Evolutionary conservation across 306 rosid species (phyloP).

Genomic region (Quercus variabilis): DNA sequence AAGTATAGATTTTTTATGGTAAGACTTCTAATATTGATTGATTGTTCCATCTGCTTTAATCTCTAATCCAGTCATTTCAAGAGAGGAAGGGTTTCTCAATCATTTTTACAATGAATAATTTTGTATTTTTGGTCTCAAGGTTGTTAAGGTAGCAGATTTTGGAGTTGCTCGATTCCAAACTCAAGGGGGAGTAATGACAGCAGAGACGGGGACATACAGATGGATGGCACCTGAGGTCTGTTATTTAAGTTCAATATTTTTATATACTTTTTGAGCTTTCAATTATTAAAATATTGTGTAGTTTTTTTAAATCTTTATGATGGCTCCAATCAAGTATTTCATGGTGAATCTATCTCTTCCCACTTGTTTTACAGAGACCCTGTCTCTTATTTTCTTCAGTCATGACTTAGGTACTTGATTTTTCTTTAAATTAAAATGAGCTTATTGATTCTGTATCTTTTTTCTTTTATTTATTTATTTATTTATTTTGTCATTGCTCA

Average conservation of each 20-base stretch:
- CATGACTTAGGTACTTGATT: not conserved
- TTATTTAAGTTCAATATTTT: conserved; percentile 8
- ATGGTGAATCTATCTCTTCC: not conserved
- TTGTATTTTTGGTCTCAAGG: conserved; percentile 40
- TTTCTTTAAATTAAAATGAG: not conserved
- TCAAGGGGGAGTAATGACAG: conserved; percentile 97
- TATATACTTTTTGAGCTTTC: not conserved
- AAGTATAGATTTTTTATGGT: not conserved
- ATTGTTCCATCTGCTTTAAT: not conserved
- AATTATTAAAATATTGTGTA: not conserved
- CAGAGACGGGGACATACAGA: conserved; percentile 98
- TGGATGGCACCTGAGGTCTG: conserved; percentile 99
- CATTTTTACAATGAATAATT: not conserved
- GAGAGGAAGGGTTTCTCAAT: not conserved
- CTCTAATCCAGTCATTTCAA: not conserved
- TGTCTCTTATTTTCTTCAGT: not conserved
- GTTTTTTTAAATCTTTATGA: not conserved
- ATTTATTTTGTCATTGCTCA: too few relatives aligned
- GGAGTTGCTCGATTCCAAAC: conserved; percentile 96
- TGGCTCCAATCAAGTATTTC: not conserved
- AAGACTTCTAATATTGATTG: conserved; percentile 1
- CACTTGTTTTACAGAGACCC: not conserved
- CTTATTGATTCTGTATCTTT: not conserved
- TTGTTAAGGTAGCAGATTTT: conserved; percentile 98
- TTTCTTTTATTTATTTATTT: not conserved